Evolutionary conservation across 805 yeast species (phyloP).

Genomic region (Wickerhamiella spandovensis): DNA sequence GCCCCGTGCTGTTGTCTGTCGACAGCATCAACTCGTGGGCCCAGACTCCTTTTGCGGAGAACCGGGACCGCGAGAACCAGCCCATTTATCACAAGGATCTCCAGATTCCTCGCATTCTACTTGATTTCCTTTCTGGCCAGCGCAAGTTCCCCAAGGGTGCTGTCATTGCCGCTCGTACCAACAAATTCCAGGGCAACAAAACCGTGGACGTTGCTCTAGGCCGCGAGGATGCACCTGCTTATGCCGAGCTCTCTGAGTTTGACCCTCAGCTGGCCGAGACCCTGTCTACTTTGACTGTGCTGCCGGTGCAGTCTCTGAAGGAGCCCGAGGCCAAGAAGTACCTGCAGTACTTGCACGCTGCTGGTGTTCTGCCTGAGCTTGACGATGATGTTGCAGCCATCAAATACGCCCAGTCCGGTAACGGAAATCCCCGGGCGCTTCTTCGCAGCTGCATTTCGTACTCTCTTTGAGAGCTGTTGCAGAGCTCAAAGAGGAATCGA

Average conservation of each 20-base stretch:
- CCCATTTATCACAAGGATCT: slow-evolving; percentile 47
- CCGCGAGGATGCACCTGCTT: slow-evolving; percentile 39
- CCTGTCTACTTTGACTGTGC: slow-evolving; percentile 29
- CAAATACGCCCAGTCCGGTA: slow-evolving; percentile 42
- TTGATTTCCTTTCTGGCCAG: slow-evolving; percentile 42
- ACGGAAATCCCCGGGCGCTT: slow-evolving; percentile 43
- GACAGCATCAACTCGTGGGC: slow-evolving; percentile 62
- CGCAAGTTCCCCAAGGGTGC: slow-evolving; percentile 45
- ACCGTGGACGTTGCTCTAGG: slow-evolving; percentile 53
- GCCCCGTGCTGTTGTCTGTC: slow-evolving; percentile 36
- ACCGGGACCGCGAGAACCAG: slow-evolving; percentile 42
- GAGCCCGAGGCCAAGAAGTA: slow-evolving; percentile 33
- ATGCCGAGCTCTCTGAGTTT: slow-evolving; percentile 35
- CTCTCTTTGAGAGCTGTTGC: neutral
- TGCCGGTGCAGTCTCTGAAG: slow-evolving; percentile 33
- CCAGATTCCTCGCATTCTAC: slow-evolving; percentile 46
- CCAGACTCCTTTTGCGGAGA: slow-evolving; percentile 41
- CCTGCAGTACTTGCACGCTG: slow-evolving; percentile 30
- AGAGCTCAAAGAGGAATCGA: neutral
- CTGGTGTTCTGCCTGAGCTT: slow-evolving; percentile 28
- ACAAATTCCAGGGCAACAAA: slow-evolving; percentile 36
- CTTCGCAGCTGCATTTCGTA: neutral
- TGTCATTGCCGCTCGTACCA: slow-evolving; percentile 48
- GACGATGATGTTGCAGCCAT: slow-evolving; percentile 16
- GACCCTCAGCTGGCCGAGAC: slow-evolving; percentile 43